These are phyloP conservation scores for Pseudocercospora fijiensis DNA, from an alignment of 2,329 filamentous ascomycete genomes.

Conservation along the genomic window DNA sequence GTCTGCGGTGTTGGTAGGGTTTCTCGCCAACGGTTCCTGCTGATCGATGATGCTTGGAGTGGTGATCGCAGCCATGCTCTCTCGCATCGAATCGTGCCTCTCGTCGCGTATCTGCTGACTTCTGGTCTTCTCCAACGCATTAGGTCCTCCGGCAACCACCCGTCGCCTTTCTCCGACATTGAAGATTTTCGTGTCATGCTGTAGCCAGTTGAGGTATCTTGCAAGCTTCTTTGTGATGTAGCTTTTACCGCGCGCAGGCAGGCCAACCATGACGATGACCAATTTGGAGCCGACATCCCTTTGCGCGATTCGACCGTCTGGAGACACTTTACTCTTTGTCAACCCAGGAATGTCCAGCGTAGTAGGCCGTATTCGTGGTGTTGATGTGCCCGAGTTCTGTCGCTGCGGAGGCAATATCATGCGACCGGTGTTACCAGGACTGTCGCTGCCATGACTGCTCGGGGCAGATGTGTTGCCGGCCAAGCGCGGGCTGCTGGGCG, in stretches of 20 bases:
- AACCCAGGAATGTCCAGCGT: constrained; percentile 96
- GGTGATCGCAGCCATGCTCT: constrained; percentile 26
- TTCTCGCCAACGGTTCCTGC: constrained; percentile 21
- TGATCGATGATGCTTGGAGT: constrained; percentile 26
- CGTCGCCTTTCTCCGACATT: constrained; percentile 92
- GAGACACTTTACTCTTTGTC: constrained; percentile 91
- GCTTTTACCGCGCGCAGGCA: constrained; percentile 93
- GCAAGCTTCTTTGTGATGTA: constrained; percentile 99
- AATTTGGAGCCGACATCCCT: constrained; percentile 94
- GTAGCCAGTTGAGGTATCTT: constrained; percentile 93
- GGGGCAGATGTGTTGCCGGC: constrained; percentile 24
- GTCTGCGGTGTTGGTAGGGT: constrained; percentile 9
- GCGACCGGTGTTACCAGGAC: constrained; percentile 31
- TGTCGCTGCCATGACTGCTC: constrained; percentile 22
- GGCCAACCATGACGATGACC: constrained; percentile 96
- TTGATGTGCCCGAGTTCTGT: constrained; percentile 73
- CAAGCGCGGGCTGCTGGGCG: constrained; percentile 52
- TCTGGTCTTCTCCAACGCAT: constrained; percentile 36
- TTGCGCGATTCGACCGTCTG: constrained; percentile 89
- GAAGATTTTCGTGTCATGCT: constrained; percentile 94
- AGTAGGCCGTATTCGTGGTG: constrained; percentile 82
- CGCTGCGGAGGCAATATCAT: constrained; percentile 61
- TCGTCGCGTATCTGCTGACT: constrained; percentile 21
- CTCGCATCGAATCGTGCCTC: constrained; percentile 24
- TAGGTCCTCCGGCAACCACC: constrained; percentile 65